Base-by-base conservation (phyloP, 2,329 filamentous ascomycete genomes). In the Nigrograna mackinnonii region DNA sequence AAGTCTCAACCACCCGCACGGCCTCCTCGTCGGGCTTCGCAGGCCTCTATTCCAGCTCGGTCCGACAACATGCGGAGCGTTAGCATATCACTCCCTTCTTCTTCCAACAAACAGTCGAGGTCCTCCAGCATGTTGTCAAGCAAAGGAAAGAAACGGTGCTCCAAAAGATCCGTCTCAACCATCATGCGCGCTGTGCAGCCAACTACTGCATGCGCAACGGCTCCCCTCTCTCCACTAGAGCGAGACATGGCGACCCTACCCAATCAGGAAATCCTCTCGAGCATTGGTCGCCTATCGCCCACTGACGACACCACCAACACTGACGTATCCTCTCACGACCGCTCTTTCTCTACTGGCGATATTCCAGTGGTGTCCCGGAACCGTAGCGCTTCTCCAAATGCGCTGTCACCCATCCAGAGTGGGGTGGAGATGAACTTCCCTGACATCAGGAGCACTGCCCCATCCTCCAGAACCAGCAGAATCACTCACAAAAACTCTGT, bases 381-480 rank as follows among this genome's bases (percentile, higher is more conserved):
- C 28, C 50, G 42, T 47, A 59, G 48, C 45, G 48, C 47, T 41
- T 53, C 40, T 43, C 21, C 47, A 30, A 49, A 52, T 17, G 41
- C 39, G 20, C 44, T 52, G 11, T 47, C 53, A 12, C 41, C 47
- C 13, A 51, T 39, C 28, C 42, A 43, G 20, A 44, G 37, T 41
- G 43, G 42, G 36, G 49, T 50, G 32, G 59, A 50, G 46, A 64
- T 52, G 20, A 60, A 61, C 39, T 60, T 54, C 20, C 41, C 53
- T 22, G 55, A 58, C 14, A 43, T 59, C n/a, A 57, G 52, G 22
- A 48, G 52, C 26, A 67, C 55, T n/a, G 70, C 76, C 45, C 73
- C 72, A 5, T 58, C 70, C 4, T 77, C 73, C 66, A 70, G 67
- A 37, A 59, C 75, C 50, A 74, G 73, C 4, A 64, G 65, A 24